Evolutionary conservation across 495 filamentous ascomycete species (phyloP), one percentile per base, ranked within the genome.

Genomic region (Hyphodiscus hymeniophilus): DNA sequence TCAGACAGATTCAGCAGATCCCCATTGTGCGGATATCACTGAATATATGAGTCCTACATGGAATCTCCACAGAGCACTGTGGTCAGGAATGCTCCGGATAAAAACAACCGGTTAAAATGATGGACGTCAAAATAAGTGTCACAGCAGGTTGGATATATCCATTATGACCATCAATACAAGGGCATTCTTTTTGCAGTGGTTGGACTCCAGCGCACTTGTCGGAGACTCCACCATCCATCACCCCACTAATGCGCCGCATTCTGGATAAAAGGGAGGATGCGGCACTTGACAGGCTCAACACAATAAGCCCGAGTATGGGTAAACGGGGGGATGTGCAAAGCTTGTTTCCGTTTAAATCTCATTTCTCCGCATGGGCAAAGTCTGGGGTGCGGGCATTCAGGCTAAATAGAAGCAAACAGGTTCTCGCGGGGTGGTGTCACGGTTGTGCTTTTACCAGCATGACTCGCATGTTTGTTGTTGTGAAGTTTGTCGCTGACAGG

Each of bases 31-130:
- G 46, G 42, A 20, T 30, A 34, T 31, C 28, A 23, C 24, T 28
- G 18, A 16, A 41, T 21, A 21, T 41, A 24, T 15, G 32, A n/a
- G 18, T n/a, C 33, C 5, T 5, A 36, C 12, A 32, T 36, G 33
- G 15, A 13, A 36, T 4, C 4, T 36, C 36, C 24, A 42, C 22
- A 26, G 18, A 39, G 17, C 22, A 21, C 30, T 18, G 15, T 10
- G 15, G 41, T 10, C 15, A 15, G 33, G 47, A 56, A 6, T 48
- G 48, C 49, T 56, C 49, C 54, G 54, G 54, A 48, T 56, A 56
- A 52, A 52, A 22, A 7, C 23, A 17, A 15, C 6, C 32, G 38
- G 35, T 21, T 42, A 40, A 47, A 51, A 45, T 30, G 21, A 20
- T 4, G 10, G 26, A 28, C n/a, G n/a, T n/a, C n/a, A n/a, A n/a